Base-by-base conservation (phyloP, 345 rosid genomes). In the Microthlaspi erraticum region DNA sequence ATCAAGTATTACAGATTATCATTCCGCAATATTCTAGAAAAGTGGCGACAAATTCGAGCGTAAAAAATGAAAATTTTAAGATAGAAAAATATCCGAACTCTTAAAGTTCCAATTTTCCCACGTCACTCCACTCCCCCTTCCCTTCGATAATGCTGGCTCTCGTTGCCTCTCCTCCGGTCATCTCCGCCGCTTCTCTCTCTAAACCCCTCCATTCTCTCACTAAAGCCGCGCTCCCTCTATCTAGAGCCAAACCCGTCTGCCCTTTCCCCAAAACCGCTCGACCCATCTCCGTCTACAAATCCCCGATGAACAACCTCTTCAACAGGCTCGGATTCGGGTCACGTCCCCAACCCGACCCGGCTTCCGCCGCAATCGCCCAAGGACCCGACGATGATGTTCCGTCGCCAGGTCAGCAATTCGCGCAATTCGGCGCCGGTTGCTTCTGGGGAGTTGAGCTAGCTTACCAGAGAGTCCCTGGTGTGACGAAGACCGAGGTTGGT, bases 351-450 rank as follows among this genome's bases (percentile, higher is more conserved):
- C 14, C 10, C 29, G 76, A 76, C 37, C 79, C 79, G 0, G 8
- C 76, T 42, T 64, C 79, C 11, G 61, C 79, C 41, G 79, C 80
- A n/a, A 77, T 77, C 20, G 88, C 92, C 5, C 79, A 80, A 61
- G 88, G 81, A 32, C 87, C 81, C 8, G 98, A 93, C 69, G 77
- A 58, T 2, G 97, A 93, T 73, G 74, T 37, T 20, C 84, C 91
- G 0, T 84, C 80, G 0, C 79, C 88, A 0, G 76, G 68, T 49
- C 83, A 75, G 77, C 85, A 83, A 73, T 79, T 91, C 10, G 94
- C 96, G 3, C 86, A 91, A 64, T 91, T 93, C 75, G 97, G 93
- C 41, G 97, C 96, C 0, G 96, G 97, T n/a, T 93, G 98, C 69
- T 93, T 93, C 83, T 93, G 96, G 97, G 91, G 97, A 1, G 84